Evolutionary conservation across 2,329 filamentous ascomycete genomes (phyloP).

Genomic region (Didymella glomerata): DNA sequence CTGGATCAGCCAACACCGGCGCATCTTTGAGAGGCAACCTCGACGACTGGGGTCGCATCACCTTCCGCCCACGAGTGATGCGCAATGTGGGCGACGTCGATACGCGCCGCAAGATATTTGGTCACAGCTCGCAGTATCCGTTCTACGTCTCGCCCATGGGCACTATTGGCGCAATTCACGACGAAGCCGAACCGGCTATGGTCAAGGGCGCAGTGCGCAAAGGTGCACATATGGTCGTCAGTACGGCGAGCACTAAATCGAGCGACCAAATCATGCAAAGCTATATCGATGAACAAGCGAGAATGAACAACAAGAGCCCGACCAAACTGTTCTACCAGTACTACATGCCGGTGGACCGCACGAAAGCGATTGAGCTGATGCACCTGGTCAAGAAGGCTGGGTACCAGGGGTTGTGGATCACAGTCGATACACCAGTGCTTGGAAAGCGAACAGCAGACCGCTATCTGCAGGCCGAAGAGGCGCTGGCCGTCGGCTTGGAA

Average conservation of each 20-base stretch:
- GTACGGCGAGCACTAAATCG: constrained; percentile 45
- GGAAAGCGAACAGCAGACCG: constrained; percentile 49
- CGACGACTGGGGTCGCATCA: constrained; percentile 47
- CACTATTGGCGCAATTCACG: constrained; percentile 47
- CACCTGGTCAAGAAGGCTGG: constrained; percentile 42
- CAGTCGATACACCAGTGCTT: constrained; percentile 48
- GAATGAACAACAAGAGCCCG: constrained; percentile 38
- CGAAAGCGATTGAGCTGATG: constrained; percentile 46
- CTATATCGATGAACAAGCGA: constrained; percentile 37
- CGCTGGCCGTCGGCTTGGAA: constrained; percentile 59
- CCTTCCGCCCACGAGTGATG: constrained; percentile 49
- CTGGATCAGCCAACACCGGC: constrained; percentile 47
- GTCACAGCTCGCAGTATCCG: constrained; percentile 44
- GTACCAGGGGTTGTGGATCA: constrained; percentile 50
- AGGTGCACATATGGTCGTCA: constrained; percentile 49
- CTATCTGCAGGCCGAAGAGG: constrained; percentile 58
- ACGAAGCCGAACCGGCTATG: constrained; percentile 49
- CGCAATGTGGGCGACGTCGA: constrained; percentile 47
- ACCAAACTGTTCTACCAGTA: constrained; percentile 48
- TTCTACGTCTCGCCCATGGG: constrained; percentile 54
- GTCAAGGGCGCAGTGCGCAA: constrained; percentile 47
- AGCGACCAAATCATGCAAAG: constrained; percentile 47
- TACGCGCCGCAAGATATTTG: constrained; percentile 45
- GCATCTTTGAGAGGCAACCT: constrained; percentile 44
- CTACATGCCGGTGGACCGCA: constrained; percentile 47